Base-by-base conservation (phyloP, 345 rosid species). In the Aquilaria yunnanensis region DNA sequence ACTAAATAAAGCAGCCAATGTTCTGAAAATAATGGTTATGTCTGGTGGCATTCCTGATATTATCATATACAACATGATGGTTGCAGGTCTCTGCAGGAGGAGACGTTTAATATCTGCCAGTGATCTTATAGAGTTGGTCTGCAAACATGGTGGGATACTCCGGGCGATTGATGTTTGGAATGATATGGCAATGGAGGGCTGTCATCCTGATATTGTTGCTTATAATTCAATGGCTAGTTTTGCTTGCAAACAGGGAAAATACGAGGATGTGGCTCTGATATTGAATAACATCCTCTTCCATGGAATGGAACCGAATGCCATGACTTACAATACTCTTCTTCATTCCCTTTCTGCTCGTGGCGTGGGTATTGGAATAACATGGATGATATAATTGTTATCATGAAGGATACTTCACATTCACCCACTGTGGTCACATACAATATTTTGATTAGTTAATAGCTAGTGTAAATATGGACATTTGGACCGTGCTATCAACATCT, bases 31-130 rank as follows among this genome's bases (percentile, higher is more conserved):
- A 58, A 82, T 92, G 95, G 80, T 86, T 33, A 80, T 86, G 87
- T 92, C 96, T 47, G 92, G 98, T 75, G 95, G 90, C 37, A 60
- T 87, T 69, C 92, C 89, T 12, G 95, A 92, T 76, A 77, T 74
- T 58, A 87, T 92, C 45, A 86, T 92, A 7, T 92, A 83, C 69
- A 92, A 88, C 71, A 86, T 88, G 88, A 64, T 85, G 80, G 71
- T 92, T 29, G 85, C 92, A 2, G 84, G 80, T 51, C 79, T 87
- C 57, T 89, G 98, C 58, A 85, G 81, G 81, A 78, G 72, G 71
- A 82, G 90, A 65, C 32, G 65, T 14, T 56, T 89, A 48, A 66
- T 31, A 59, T 74, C 85, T 70, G 98, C 96, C 0, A 70, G 85
- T 58, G 51, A 61, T 59, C 80, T 92, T 63, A 62, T 92, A 0